phyloP scores from a whole-genome alignment of 495 filamentous ascomycete genomes.

The Pyronema omphalodes region DNA sequence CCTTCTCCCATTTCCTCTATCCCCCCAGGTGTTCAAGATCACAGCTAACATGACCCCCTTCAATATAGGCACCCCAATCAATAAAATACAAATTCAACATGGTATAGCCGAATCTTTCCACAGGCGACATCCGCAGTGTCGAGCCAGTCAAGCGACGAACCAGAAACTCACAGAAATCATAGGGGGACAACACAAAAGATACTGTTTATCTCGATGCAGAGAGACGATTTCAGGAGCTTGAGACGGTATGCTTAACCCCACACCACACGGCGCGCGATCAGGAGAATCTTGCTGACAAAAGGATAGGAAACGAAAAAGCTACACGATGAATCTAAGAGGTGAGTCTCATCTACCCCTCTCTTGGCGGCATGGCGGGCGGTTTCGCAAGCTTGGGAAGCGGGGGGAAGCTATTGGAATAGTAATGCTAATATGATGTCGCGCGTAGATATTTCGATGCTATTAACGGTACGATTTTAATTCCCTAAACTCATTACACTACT shows the following conservation, averaged over 20 bases:
- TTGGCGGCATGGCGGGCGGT: not conserved
- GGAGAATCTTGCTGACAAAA: not conserved
- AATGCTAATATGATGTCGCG: not conserved
- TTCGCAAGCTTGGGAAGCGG: not conserved
- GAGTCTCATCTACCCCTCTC: slow-evolving; percentile 5
- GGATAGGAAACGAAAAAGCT: slow-evolving; percentile 73
- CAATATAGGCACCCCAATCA: slow-evolving; percentile 61
- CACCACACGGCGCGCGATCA: not conserved
- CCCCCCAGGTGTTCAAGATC: not conserved
- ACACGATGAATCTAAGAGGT: slow-evolving; percentile 86
- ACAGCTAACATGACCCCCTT: slow-evolving; percentile 1
- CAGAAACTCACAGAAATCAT: not conserved
- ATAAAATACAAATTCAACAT: slow-evolving; percentile 85
- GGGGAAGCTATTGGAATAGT: not conserved
- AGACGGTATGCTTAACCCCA: slow-evolving; percentile 30
- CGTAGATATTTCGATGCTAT: slow-evolving; percentile 74
- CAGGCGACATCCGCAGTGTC: not conserved
- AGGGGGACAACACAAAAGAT: slow-evolving; percentile 84
- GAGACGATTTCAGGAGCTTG: slow-evolving; percentile 80
- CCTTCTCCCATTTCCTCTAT: not conserved
- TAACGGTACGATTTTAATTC: slow-evolving; percentile 40
- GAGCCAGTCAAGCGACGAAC: not conserved
- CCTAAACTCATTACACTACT: no score
- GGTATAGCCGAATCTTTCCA: slow-evolving; percentile 23
- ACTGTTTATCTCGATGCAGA: slow-evolving; percentile 88